A percentile compares a stretch with the other conserved stretches of the same genome.
Evolutionary conservation across 2,329 filamentous ascomycete genomes (phyloP).

Genomic region (Fusarium liriodendri): DNA sequence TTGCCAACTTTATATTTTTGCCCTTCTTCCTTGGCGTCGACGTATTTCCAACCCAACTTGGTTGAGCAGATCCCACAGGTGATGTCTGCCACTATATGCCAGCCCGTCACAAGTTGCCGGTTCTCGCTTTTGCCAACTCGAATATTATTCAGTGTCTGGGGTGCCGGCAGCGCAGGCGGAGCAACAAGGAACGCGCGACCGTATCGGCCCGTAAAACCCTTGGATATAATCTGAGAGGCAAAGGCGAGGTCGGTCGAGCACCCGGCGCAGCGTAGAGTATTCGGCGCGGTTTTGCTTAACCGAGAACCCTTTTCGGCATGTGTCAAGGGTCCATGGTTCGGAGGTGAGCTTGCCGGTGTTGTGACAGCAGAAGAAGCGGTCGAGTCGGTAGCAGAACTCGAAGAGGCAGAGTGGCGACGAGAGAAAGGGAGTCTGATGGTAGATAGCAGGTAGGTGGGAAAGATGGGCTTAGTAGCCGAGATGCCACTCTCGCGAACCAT

Average conservation of each 20-base stretch:
- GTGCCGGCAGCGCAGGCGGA: constrained; percentile 44
- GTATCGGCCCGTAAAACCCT: constrained; percentile 74
- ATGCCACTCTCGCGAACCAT: constrained; percentile 54
- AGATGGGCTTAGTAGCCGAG: constrained; percentile 56
- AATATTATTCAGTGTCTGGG: constrained; percentile 63
- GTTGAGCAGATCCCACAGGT: constrained; percentile 65
- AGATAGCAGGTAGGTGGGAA: constrained; percentile 65
- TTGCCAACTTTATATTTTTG: constrained; percentile 78
- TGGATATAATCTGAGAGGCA: constrained; percentile 70
- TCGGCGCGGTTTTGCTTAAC: constrained; percentile 59
- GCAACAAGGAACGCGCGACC: constrained; percentile 72
- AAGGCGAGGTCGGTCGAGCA: constrained; percentile 73
- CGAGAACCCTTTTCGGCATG: constrained; percentile 30
- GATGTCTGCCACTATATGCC: constrained; percentile 74
- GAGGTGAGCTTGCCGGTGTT: constrained; percentile 45
- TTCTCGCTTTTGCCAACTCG: constrained; percentile 65
- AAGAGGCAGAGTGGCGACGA: constrained; percentile 54
- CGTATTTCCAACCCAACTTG: constrained; percentile 76
- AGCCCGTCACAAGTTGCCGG: constrained; percentile 70
- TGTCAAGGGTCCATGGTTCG: constrained; percentile 25
- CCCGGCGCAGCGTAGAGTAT: constrained; percentile 68
- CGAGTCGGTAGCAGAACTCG: constrained; percentile 46
- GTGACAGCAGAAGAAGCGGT: constrained; percentile 43
- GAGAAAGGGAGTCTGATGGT: constrained; percentile 61
- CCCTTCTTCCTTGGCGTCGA: constrained; percentile 67